Conservation (phyloP, 306 rosid species). For the Quercus berberidifolia region DNA sequence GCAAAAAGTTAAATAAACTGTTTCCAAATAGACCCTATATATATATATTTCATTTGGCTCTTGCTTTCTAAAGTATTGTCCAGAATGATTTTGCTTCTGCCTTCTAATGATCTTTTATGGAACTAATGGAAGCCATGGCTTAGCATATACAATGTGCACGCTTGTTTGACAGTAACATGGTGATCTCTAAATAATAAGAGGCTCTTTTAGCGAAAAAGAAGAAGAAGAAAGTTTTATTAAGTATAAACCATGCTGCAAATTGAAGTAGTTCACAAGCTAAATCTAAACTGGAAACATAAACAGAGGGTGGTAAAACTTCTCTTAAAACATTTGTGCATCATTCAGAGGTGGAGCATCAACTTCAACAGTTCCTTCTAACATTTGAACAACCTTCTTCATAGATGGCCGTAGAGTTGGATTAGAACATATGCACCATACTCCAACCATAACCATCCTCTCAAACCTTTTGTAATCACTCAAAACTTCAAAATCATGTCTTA, state of each 20-base stretch:
- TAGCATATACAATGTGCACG: no score
- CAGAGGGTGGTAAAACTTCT: neutral
- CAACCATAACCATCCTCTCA: conserved; percentile 34
- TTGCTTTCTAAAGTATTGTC: no score
- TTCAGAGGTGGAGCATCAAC: conserved; percentile 24
- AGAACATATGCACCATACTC: conserved; percentile 29
- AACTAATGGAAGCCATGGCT: no score
- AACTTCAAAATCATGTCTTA: conserved; percentile 20
- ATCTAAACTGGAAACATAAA: neutral
- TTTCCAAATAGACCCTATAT: no score
- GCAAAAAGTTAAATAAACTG: no score
- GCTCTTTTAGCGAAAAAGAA: no score
- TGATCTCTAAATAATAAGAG: no score
- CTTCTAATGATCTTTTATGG: no score
- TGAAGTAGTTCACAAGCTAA: neutral
- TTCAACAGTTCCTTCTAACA: conserved; percentile 32
- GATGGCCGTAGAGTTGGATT: conserved; percentile 27
- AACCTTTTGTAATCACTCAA: conserved; percentile 22
- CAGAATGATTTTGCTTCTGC: no score
- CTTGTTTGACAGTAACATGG: no score
- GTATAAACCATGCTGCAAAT: neutral
- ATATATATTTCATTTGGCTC: no score
- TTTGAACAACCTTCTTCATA: conserved; percentile 23
- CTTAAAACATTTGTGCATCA: neutral
- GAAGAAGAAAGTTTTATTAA: neutral